A percentile compares a stretch with the other conserved stretches of the same genome.
These are phyloP conservation scores for Nymphaea colorata DNA, from an alignment of 164 flowering plant genomes.

Conservation along the genomic window DNA sequence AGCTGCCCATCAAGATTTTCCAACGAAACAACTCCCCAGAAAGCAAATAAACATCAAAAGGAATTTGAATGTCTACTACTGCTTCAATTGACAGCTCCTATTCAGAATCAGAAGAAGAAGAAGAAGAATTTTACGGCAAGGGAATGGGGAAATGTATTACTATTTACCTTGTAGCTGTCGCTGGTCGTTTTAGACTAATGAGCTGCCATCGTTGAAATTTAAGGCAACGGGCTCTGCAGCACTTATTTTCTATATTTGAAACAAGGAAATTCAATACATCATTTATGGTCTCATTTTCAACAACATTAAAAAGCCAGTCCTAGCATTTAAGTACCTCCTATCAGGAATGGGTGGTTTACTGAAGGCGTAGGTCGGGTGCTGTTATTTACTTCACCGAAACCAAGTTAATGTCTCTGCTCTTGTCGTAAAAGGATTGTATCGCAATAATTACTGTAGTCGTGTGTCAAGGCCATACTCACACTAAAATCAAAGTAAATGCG, in stretches of 20 bases:
- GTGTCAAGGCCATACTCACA: neutral
- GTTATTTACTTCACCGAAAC: neutral
- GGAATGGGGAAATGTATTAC: too few species aligned
- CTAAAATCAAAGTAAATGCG: neutral
- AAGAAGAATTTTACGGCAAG: too few species aligned
- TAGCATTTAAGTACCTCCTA: neutral
- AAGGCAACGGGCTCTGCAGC: neutral
- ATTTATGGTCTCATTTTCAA: neutral
- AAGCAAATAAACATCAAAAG: too few species aligned
- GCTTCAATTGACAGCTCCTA: too few species aligned
- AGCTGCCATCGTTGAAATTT: neutral
- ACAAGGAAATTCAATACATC: neutral
- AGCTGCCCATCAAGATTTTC: too few species aligned
- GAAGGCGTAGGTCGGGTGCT: neutral
- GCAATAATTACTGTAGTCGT: neutral
- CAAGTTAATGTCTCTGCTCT: neutral
- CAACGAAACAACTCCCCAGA: too few species aligned
- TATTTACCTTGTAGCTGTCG: too few species aligned
- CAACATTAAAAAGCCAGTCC: neutral
- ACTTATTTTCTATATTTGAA: neutral
- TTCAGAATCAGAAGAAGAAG: too few species aligned
- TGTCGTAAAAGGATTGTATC: neutral
- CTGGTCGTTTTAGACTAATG: too few species aligned
- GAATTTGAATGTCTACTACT: too few species aligned
- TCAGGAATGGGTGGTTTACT: neutral